phyloP scores from a whole-genome alignment of 164 flowering plant species.

The Magnolia changhungtana region DNA sequence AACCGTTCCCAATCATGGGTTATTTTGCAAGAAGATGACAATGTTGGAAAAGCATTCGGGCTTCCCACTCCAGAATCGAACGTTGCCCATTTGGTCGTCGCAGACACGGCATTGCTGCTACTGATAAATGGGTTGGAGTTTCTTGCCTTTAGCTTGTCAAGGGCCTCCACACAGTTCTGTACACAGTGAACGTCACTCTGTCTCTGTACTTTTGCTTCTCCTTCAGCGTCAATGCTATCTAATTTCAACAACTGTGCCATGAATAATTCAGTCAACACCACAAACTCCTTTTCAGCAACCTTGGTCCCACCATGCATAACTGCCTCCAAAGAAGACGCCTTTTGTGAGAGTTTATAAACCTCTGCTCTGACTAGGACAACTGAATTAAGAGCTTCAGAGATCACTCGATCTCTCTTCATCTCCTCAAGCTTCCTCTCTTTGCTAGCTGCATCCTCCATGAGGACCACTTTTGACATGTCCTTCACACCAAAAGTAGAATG shows the following conservation, averaged over 20 bases:
- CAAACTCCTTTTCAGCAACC: constrained; percentile 53
- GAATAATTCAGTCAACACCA: constrained; percentile 52
- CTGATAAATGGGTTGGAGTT: constrained; percentile 24
- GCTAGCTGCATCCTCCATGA: constrained; percentile 45
- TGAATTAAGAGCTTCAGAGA: constrained; percentile 45
- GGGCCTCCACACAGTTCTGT: constrained; percentile 27
- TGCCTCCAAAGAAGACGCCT: constrained; percentile 56
- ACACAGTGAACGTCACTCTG: constrained; percentile 44
- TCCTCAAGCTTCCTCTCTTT: constrained; percentile 34
- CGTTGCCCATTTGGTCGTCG: constrained; percentile 42
- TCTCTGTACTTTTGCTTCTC: constrained; percentile 69
- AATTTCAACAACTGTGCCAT: constrained; percentile 63
- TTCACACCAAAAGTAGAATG: constrained; percentile 63
- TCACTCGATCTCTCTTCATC: constrained; percentile 21
- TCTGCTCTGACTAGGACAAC: constrained; percentile 50
- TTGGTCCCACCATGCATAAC: constrained; percentile 44
- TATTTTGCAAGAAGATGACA: constrained; percentile 29
- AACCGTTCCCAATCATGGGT: constrained; percentile 58
- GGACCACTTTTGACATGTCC: constrained; percentile 49
- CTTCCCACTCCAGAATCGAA: constrained; percentile 59
- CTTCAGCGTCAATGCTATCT: constrained; percentile 77
- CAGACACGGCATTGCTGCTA: too few species aligned
- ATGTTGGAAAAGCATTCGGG: constrained; percentile 46
- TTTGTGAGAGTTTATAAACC: constrained; percentile 57
- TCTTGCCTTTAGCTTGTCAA: constrained; percentile 26